Evolutionary conservation across 768 basidiomycete species (phyloP).

Genomic region (Paxillus rubicundulus): DNA sequence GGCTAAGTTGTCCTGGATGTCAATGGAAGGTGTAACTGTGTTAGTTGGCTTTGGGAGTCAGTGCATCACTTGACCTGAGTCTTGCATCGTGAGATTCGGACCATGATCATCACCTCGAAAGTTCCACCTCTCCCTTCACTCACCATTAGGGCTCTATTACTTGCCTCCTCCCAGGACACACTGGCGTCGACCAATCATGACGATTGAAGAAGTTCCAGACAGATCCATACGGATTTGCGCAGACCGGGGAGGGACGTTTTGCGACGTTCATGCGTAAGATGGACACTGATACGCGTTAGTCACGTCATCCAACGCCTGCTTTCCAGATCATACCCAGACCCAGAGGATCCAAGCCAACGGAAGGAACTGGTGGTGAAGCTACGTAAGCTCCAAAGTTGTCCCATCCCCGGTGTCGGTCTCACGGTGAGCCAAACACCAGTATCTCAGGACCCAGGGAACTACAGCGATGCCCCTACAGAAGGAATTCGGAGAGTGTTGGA

Average conservation of each 20-base stretch:
- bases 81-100: not conserved
- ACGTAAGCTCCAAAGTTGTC: slow-evolving; percentile 41
- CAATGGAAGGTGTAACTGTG: no score
- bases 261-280: slow-evolving; percentile 78
- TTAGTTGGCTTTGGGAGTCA: no score
- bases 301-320: not conserved
- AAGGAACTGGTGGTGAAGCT: slow-evolving; percentile 91
- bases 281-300: not conserved
- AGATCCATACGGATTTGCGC: slow-evolving; percentile 82
- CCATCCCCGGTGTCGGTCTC: not conserved
- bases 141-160: not conserved
- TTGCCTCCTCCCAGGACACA: not conserved
- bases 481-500: slow-evolving; percentile 88
- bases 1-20: not conserved
- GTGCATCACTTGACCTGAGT: no score
- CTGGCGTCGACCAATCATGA: slow-evolving; percentile 3
- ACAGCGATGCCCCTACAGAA: slow-evolving; percentile 91
- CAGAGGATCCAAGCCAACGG: slow-evolving; percentile 53
- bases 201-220: slow-evolving; percentile 49
- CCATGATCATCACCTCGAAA: not conserved
- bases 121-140: not conserved
- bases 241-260: slow-evolving; percentile 90
- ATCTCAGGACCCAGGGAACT: slow-evolving; percentile 85
- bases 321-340: slow-evolving; percentile 70
- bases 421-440: slow-evolving; percentile 43